Base-by-base conservation (phyloP, 345 rosid species). In the Brassica carinata region DNA sequence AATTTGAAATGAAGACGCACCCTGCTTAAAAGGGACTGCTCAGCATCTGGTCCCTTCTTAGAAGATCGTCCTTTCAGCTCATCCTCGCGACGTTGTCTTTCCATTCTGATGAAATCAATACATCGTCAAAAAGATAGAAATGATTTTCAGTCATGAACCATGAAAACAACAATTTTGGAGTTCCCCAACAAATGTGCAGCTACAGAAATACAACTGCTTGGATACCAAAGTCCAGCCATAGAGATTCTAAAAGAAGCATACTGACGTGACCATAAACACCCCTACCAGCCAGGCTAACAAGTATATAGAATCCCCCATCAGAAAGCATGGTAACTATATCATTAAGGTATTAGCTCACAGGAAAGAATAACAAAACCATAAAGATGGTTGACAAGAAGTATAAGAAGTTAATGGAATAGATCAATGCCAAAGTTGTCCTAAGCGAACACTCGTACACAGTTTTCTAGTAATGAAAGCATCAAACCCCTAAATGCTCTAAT, bases 1-100 rank as follows among this genome's bases (percentile, higher is more conserved):
- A 17, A 77, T 67, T 70, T 27, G 3, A 71, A 71, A 67, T 64
- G 67, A 80, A 76, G 53, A 66, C 89, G 58, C 36, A 89, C 99
- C 86, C 98, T 89, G 79, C 89, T 92, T 77, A 91, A 81, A 34
- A 87, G 73, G 74, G 97, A 84, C 69, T 96, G 99, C 84, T 96
- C 99, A 64, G 97, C 89, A 48, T 94, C 99, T 68, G 57, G 75
- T 61, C 85, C 90, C 85, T 93, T 95, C 82, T 89, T 95, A 72
- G 99, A 95, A 65, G 98, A 89, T 81, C 91, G 85, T 65, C 84
- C 86, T 85, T 91, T 96, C 69, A 89, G 81, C 78, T 96, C 99
- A 67, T 96, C 99, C 88, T 96, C 98, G 1, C 98, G 92, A 8
- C 98, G 97, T 71, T 92, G 99, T 77, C 97, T 87, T 77, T 96